phyloP scores from a whole-genome alignment of 768 basidiomycete species.

The Cystofilobasidium bisporidii region DNA sequence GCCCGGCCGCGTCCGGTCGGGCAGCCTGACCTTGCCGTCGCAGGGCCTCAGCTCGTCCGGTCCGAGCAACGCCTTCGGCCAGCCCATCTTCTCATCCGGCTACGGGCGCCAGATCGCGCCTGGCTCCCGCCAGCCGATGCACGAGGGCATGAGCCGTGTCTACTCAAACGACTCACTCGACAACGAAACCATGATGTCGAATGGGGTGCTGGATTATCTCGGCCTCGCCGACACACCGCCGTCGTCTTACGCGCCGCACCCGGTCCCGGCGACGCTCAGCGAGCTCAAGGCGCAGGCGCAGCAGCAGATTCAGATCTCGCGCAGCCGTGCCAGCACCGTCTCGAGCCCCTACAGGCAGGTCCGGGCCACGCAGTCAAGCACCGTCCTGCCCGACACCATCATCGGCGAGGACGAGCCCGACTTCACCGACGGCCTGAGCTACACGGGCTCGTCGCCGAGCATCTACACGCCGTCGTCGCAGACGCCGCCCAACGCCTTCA shows the following conservation, averaged over 20 bases:
- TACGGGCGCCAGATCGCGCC: conserved; percentile 56
- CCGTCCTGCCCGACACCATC: conserved; percentile 34
- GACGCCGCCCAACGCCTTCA: conserved; percentile 27
- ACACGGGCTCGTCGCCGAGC: conserved; percentile 9
- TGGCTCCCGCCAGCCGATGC: background rate
- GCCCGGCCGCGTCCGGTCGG: conserved; percentile 72
- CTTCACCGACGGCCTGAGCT: conserved; percentile 38
- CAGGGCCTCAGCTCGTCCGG: conserved; percentile 38
- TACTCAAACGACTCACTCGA: conserved; percentile 35
- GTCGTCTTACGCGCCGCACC: conserved; percentile 45
- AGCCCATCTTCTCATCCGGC: conserved; percentile 84
- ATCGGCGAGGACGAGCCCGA: conserved; percentile 48
- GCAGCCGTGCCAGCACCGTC: conserved; percentile 80
- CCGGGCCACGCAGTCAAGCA: conserved; percentile 35
- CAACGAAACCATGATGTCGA: conserved; percentile 81
- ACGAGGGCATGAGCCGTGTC: conserved; percentile 13
- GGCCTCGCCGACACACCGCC: conserved; percentile 63
- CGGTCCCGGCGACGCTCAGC: conserved; percentile 67
- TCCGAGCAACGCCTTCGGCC: conserved; percentile 73
- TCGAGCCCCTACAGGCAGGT: conserved; percentile 71
- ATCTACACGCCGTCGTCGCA: conserved; percentile 5
- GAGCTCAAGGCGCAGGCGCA: conserved; percentile 84
- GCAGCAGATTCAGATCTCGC: conserved; percentile 59
- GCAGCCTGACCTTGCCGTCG: conserved; percentile 77
- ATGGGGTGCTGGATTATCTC: conserved; percentile 91